A percentile compares a stretch with the other conserved stretches of the same genome.
These are phyloP conservation scores for Suhomyces yuchorum DNA, from an alignment of 1,139 yeast species.

Conservation along the genomic window DNA sequence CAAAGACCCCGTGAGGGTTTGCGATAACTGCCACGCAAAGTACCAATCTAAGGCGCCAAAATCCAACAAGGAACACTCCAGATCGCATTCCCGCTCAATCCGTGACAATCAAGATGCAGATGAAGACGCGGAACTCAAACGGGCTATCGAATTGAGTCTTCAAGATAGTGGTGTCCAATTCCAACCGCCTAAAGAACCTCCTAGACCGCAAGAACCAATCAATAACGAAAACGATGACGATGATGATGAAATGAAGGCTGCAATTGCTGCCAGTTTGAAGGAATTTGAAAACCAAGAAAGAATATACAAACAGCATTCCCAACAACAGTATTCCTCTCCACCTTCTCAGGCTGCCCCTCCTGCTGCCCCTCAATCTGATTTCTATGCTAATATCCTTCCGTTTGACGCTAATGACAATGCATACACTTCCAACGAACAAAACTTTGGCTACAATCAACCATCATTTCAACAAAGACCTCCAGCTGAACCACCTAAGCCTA, in stretches of 20 bases:
- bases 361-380: conserved; percentile 28
- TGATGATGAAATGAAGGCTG: conserved; percentile 90
- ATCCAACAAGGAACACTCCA: conserved; percentile 1
- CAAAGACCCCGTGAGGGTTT: conserved; percentile 85
- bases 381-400: conserved; percentile 32
- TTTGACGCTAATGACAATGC: conserved; percentile 11
- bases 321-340: conserved; percentile 11
- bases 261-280: conserved; percentile 87
- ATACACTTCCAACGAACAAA: background rate
- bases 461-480: conserved; percentile 11
- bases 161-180: conserved; percentile 48
- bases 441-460: conserved; percentile 7
- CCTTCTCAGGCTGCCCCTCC: conserved; percentile 11
- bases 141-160: conserved; percentile 78
- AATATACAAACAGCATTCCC: conserved; percentile 16
- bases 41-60: conserved; percentile 33
- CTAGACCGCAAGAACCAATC: conserved; percentile 12
- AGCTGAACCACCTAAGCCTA: conserved; percentile 9
- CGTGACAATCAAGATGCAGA: conserved; percentile 31
- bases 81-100: conserved; percentile 1
- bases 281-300: conserved; percentile 59
- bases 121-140: conserved; percentile 76
- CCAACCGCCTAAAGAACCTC: conserved; percentile 18
- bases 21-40: conserved; percentile 82
- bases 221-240: conserved; percentile 51